phyloP scores from a whole-genome alignment of 495 filamentous ascomycete genomes.

The Viridothelium virens region DNA sequence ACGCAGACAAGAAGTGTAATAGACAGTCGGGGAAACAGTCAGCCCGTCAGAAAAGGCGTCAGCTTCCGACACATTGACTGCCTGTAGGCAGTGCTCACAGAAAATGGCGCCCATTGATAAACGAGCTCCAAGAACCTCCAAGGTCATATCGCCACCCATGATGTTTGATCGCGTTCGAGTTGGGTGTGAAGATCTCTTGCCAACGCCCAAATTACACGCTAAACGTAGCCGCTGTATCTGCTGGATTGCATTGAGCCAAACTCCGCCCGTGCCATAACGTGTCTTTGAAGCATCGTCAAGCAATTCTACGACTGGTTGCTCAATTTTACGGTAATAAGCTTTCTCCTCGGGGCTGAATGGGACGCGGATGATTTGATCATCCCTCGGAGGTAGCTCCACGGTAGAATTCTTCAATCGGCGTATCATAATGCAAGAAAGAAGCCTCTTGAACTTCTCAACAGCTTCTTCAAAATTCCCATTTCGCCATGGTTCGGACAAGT shows the following conservation, averaged over 20 bases:
- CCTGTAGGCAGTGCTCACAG: slow-evolving; percentile 10
- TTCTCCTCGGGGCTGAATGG: slow-evolving; percentile 32
- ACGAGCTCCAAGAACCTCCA: neutral
- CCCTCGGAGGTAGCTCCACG: slow-evolving; percentile 30
- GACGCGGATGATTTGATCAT: slow-evolving; percentile 26
- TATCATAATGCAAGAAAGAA: slow-evolving; percentile 33
- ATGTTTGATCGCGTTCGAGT: neutral
- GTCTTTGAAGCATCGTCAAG: slow-evolving; percentile 24
- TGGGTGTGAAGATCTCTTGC: neutral
- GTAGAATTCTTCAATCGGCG: slow-evolving; percentile 33
- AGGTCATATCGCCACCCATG: neutral
- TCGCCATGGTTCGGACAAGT: slow-evolving; percentile 35
- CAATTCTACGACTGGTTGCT: slow-evolving; percentile 20
- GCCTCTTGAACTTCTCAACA: slow-evolving; percentile 34
- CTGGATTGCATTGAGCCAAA: slow-evolving; percentile 36
- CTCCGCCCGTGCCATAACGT: neutral
- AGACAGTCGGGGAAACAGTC: neutral
- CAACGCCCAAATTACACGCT: slow-evolving; percentile 38
- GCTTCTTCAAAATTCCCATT: slow-evolving; percentile 30
- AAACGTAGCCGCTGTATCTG: slow-evolving; percentile 39
- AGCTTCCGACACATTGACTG: neutral
- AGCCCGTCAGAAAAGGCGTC: neutral
- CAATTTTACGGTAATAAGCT: slow-evolving; percentile 28
- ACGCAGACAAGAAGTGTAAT: neutral
- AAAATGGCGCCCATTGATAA: neutral